Evolutionary conservation across 768 basidiomycete species (phyloP).

Genomic region (Tubosaeta brunneosetosa): DNA sequence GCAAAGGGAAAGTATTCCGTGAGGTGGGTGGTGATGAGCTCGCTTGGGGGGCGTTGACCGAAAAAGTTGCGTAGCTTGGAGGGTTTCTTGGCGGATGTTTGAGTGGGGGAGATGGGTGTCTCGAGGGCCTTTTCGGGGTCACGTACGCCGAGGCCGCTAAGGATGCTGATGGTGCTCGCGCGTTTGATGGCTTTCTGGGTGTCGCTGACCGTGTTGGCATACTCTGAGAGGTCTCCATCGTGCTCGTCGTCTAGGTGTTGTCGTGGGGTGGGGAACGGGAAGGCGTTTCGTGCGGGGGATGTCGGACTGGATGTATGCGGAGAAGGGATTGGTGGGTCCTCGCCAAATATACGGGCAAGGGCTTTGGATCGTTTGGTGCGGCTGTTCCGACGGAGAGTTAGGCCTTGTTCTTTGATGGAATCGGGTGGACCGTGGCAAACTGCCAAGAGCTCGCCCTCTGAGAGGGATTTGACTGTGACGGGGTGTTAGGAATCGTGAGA

Average conservation of each 20-base stretch:
- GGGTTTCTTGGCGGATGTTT: slow-evolving; percentile 37
- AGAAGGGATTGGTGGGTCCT: slow-evolving; percentile 31
- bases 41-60: slow-evolving; percentile 95
- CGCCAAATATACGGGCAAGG: slow-evolving; percentile 46
- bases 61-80: slow-evolving; percentile 92
- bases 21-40: slow-evolving; percentile 91
- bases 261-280: slow-evolving; percentile 8
- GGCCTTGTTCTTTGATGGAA: slow-evolving; percentile 71
- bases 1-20: slow-evolving; percentile 94
- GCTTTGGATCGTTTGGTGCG: slow-evolving; percentile 38
- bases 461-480: slow-evolving; percentile 61
- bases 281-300: slow-evolving; percentile 21
- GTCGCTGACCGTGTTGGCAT: slow-evolving; percentile 25
- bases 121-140: slow-evolving; percentile 67
- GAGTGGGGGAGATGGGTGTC: slow-evolving; percentile 49
- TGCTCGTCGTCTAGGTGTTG: slow-evolving; percentile 34
- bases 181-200: slow-evolving; percentile 51
- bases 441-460: slow-evolving; percentile 72
- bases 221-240: slow-evolving; percentile 35
- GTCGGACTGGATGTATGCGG: slow-evolving; percentile 34
- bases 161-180: slow-evolving; percentile 90
- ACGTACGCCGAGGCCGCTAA: slow-evolving; percentile 89
- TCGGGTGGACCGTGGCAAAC: slow-evolving; percentile 82
- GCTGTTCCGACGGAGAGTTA: slow-evolving; percentile 62
- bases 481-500: neutral